These are phyloP conservation scores for Aureobasidium sp. DNA, from an alignment of 2,329 filamentous ascomycete species.

Conservation along the genomic window DNA sequence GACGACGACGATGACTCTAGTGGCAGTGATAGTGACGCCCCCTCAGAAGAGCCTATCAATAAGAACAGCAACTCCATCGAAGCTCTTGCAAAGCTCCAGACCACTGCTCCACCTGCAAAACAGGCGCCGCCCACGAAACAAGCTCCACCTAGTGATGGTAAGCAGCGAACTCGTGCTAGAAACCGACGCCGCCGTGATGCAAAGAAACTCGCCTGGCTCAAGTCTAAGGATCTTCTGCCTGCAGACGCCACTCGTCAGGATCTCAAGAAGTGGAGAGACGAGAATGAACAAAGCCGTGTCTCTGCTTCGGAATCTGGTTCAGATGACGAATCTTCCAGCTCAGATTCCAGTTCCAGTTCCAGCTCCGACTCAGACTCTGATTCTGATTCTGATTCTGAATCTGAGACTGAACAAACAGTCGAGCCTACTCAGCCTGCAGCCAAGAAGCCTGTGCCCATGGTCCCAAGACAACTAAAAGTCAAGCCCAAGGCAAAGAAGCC, in stretches of 20 bases:
- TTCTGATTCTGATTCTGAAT: slow-evolving; percentile 10
- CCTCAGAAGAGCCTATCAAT: slow-evolving; percentile 8
- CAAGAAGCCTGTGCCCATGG: slow-evolving; percentile 15
- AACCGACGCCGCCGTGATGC: slow-evolving; percentile 49
- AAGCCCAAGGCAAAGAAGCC: slow-evolving; percentile 3
- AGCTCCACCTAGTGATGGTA: slow-evolving; percentile 45
- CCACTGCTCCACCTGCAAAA: neutral
- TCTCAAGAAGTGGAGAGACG: slow-evolving; percentile 26
- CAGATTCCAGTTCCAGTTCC: slow-evolving; percentile 3
- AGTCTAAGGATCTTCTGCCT: slow-evolving; percentile 47
- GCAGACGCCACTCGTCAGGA: slow-evolving; percentile 45
- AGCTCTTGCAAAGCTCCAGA: neutral
- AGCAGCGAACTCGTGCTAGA: slow-evolving; percentile 44
- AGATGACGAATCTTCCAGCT: neutral
- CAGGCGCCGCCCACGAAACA: slow-evolving; percentile 26
- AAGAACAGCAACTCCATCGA: neutral
- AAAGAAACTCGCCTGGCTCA: slow-evolving; percentile 46
- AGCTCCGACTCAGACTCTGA: slow-evolving; percentile 13
- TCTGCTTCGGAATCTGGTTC: neutral
- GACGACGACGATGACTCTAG: slow-evolving; percentile 14
- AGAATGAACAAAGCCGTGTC: neutral
- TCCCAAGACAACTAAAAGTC: slow-evolving; percentile 18
- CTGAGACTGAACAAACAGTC: neutral
- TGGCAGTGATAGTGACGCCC: slow-evolving; percentile 12
- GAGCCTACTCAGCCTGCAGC: neutral